Evolutionary conservation across 2,329 filamentous ascomycete genomes (phyloP).

Genomic region (Pseudocercospora eumusae): DNA sequence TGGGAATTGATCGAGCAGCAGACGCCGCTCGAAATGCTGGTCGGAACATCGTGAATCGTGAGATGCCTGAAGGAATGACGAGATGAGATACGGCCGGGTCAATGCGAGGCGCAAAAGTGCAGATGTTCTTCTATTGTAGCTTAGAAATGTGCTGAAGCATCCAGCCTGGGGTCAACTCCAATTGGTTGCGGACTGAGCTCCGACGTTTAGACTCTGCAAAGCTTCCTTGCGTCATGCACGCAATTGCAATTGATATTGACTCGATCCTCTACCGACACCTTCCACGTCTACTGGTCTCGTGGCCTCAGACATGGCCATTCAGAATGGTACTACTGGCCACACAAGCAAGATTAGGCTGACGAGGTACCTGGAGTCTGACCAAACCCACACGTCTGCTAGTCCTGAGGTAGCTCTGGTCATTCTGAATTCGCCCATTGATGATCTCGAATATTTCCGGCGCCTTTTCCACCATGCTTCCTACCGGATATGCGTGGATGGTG

Average conservation of each 20-base stretch:
- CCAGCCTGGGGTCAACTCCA: background rate
- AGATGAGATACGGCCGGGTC: slow-evolving; percentile 6
- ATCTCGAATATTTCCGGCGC: slow-evolving; percentile 52
- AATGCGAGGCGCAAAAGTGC: slow-evolving; percentile 16
- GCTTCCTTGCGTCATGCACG: slow-evolving; percentile 5
- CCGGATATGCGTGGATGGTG: slow-evolving; percentile 84
- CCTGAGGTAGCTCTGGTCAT: slow-evolving; percentile 52
- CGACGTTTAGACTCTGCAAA: background rate
- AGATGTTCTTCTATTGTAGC: slow-evolving; percentile 9
- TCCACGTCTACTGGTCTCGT: background rate
- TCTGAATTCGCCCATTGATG: slow-evolving; percentile 61
- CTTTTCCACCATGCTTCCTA: slow-evolving; percentile 59
- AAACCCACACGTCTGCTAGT: slow-evolving; percentile 5
- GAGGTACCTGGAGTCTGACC: slow-evolving; percentile 26
- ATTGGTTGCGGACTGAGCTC: slow-evolving; percentile 1
- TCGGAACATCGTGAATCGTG: slow-evolving; percentile 52
- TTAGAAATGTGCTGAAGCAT: slow-evolving; percentile 17
- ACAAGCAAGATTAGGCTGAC: slow-evolving; percentile 25
- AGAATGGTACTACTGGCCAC: background rate
- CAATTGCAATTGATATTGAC: no score
- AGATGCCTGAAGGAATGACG: slow-evolving; percentile 15
- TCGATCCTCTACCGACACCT: background rate
- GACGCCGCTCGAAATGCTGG: slow-evolving; percentile 50
- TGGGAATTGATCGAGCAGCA: slow-evolving; percentile 36
- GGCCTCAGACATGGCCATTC: background rate